Evolutionary conservation across 2,329 filamentous ascomycete species (phyloP).

Genomic region (Aspergillus sp.): DNA sequence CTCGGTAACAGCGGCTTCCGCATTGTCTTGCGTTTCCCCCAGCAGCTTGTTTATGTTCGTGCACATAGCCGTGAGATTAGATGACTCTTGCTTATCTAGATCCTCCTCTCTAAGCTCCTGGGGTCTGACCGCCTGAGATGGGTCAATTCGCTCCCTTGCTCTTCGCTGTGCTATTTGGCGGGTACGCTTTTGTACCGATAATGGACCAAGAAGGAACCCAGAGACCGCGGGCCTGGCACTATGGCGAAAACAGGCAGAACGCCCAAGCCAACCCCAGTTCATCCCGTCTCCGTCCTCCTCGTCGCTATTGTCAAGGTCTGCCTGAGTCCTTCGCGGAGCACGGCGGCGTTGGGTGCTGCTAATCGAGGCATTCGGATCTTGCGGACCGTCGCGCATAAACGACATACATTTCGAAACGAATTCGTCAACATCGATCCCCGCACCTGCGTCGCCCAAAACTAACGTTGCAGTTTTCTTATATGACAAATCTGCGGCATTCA

Average conservation of each 20-base stretch:
- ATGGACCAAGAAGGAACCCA: conserved; percentile 81
- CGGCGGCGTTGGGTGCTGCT: conserved; percentile 40
- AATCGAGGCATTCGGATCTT: conserved; percentile 50
- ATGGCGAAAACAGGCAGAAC: conserved; percentile 70
- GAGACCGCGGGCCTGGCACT: conserved; percentile 74
- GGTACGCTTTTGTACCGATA: conserved; percentile 83
- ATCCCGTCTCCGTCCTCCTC: conserved; percentile 72
- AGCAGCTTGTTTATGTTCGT: conserved; percentile 69
- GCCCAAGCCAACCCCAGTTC: conserved; percentile 84
- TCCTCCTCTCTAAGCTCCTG: conserved; percentile 75
- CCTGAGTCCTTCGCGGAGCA: conserved; percentile 35
- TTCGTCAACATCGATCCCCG: conserved; percentile 84
- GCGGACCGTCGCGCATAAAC: conserved; percentile 74
- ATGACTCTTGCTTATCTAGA: conserved; percentile 72
- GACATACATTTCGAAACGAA: conserved; percentile 87
- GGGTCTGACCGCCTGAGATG: conserved; percentile 69
- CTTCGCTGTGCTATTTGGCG: conserved; percentile 70
- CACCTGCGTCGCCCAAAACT: conserved; percentile 68
- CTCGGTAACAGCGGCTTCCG: conserved; percentile 50
- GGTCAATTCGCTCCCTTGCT: conserved; percentile 65
- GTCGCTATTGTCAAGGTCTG: conserved; percentile 61
- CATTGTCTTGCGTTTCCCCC: conserved; percentile 39
- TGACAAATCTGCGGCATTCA: conserved; percentile 75
- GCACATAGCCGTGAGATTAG: conserved; percentile 77
- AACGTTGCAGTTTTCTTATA: conserved; percentile 75